A percentile compares a stretch with the other conserved stretches of the same genome.
Conservation (phyloP, 2,329 filamentous ascomycete genomes). For the Cercospora citrullina region DNA sequence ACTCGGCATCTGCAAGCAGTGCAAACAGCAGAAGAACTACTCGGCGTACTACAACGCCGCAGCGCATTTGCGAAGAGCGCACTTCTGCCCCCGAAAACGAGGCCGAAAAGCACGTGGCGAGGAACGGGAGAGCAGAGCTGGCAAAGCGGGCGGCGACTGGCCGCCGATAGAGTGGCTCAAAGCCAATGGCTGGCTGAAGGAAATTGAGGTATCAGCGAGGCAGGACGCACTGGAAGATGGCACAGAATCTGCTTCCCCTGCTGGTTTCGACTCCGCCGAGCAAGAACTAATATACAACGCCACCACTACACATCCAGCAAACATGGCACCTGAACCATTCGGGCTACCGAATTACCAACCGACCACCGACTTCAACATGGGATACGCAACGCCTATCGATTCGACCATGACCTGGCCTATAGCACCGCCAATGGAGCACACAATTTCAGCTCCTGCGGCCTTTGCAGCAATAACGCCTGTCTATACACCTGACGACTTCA, state of each 20-base stretch:
- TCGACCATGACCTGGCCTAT: constrained; percentile 4
- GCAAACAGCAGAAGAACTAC: constrained; percentile 74
- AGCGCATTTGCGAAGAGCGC: constrained; percentile 81
- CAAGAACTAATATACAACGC: background rate
- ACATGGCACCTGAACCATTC: constrained; percentile 11
- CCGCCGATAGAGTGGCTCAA: constrained; percentile 62
- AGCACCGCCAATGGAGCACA: constrained; percentile 28
- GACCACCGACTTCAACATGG: constrained; percentile 24
- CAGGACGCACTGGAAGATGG: constrained; percentile 5
- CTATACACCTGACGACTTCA: constrained; percentile 6
- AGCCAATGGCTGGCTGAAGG: constrained; percentile 57
- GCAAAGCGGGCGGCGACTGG: constrained; percentile 61
- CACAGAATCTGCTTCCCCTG: constrained; percentile 4
- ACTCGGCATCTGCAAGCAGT: constrained; percentile 80
- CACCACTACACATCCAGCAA: background rate
- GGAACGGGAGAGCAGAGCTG: constrained; percentile 56
- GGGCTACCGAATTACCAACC: constrained; percentile 8
- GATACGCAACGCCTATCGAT: constrained; percentile 29
- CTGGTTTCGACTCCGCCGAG: background rate
- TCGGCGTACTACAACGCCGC: constrained; percentile 94
- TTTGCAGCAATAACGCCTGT: constrained; percentile 17
- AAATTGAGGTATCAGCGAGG: constrained; percentile 48
- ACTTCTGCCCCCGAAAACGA: constrained; percentile 73
- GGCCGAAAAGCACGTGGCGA: constrained; percentile 59
- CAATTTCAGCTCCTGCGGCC: constrained; percentile 23